A percentile compares a stretch with the other conserved stretches of the same genome.
These are phyloP conservation scores for Middelhovenomyces tepae DNA, from an alignment of 805 yeast genomes.

Conservation along the genomic window DNA sequence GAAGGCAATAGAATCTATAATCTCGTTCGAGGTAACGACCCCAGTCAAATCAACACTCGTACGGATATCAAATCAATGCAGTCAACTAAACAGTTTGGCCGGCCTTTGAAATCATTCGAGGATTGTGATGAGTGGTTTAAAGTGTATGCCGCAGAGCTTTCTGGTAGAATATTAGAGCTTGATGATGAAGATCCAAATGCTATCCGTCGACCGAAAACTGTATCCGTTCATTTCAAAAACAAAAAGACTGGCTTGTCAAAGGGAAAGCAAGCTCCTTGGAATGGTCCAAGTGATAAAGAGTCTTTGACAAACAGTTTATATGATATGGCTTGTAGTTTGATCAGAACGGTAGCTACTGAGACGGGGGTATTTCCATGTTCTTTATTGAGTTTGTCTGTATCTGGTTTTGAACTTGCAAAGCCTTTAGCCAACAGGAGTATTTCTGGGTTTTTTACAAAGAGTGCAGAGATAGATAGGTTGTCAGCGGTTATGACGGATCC, in stretches of 20 bases:
- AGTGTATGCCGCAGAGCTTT: conserved; percentile 74
- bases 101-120: conserved; percentile 39
- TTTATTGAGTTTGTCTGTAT: conserved; percentile 8
- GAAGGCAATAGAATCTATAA: conserved; percentile 47
- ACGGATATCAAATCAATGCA: conserved; percentile 77
- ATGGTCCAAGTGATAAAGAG: conserved; percentile 27
- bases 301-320: conserved; percentile 27
- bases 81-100: conserved; percentile 71
- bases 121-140: conserved; percentile 73
- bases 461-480: conserved; percentile 10
- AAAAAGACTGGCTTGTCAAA: conserved; percentile 10
- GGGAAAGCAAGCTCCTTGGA: conserved; percentile 20
- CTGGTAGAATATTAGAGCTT: conserved; percentile 60
- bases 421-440: no score
- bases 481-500: conserved; percentile 13
- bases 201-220: conserved; percentile 44
- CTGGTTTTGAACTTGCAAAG: conserved; percentile 7
- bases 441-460: conserved; percentile 4
- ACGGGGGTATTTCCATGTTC: conserved; percentile 7
- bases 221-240: conserved; percentile 34
- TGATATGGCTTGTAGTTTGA: conserved; percentile 15
- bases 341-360: conserved; percentile 3
- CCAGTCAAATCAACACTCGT: conserved; percentile 46
- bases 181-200: conserved; percentile 47
- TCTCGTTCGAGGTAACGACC: conserved; percentile 55